Percentiles rank a stretch among this genome's conserved stretches.
phyloP scores from a whole-genome alignment of 441 rosid genomes.

The Viola pubescens region DNA sequence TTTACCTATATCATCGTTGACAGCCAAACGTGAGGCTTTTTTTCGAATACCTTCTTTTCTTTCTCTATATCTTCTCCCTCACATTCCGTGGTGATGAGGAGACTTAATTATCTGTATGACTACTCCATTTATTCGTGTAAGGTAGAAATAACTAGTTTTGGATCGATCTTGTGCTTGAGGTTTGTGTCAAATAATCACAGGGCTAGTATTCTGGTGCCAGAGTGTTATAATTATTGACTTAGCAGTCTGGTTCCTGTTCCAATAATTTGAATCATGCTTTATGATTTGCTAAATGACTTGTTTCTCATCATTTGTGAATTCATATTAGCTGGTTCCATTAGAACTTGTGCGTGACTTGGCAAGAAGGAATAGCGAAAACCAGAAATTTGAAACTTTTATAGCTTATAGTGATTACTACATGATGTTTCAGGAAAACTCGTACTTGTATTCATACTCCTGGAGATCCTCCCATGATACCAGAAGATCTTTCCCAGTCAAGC shows the following conservation, averaged over 20 bases:
- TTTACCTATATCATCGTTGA: constrained; percentile 78
- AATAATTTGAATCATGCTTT: background rate
- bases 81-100: background rate
- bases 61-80: background rate
- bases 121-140: constrained; percentile 1
- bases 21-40: constrained; percentile 51
- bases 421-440: constrained; percentile 67
- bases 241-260: background rate
- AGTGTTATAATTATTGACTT: background rate
- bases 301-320: background rate
- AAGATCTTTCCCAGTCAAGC: constrained; percentile 52
- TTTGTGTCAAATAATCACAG: background rate
- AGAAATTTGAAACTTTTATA: background rate
- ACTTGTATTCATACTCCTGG: constrained; percentile 94
- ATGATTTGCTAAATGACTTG: background rate
- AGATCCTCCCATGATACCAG: constrained; percentile 54
- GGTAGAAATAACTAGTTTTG: background rate
- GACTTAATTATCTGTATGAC: background rate
- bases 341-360: background rate
- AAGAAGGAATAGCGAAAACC: background rate
- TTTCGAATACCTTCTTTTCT: constrained; percentile 5
- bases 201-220: too few species aligned
- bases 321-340: too few species aligned
- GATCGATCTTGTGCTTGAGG: background rate
- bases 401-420: background rate